Evolutionary conservation across 139 green algal species (phyloP), one percentile per base, ranked within the genome.

Genomic region (Zygnema cylindricum): DNA sequence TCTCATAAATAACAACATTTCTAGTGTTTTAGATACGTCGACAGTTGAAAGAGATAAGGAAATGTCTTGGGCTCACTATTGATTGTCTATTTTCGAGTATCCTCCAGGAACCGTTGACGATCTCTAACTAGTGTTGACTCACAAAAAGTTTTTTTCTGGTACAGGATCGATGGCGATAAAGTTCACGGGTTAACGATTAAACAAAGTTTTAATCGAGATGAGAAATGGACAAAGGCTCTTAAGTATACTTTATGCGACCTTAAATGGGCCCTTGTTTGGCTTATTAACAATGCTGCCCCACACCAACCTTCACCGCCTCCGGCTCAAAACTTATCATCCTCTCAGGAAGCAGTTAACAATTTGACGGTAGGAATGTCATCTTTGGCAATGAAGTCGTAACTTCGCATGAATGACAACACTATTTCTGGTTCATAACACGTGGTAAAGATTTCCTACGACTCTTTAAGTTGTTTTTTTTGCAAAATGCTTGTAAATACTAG

Each of bases 171-270:
- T 1, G 94, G 93, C 21, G 96, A 98, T 92, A 94, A 94, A 88
- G 91, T 99, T 23, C 94, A 95, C 63, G 95, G 94, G 38, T 88
- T 95, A 77, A 96, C 95, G 57, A 95, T 99, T 69, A 94, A 94
- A 81, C 91, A 95, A 35, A 94, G 93, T 16, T 94, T 98, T 55
- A 97, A 96, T 90, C 96, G 95, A 77, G 95, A 98, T 85, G 93
- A 94, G 36, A 93, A 92, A 40, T 99, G 97, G 97, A 98, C 97
- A 57, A 95, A 96, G 86, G 97, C 97, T 0, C 93, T 99, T 21
- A 98, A 99, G 93, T 90, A 55, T 36, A 90, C 35, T 76, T 78
- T 90, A 25, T 90, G 85, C 38, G 54, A 90, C 78, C 49, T 90
- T 39, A 90, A 90, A 78, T 88, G 78, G 25, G 25, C 23, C n/a